Conservation (phyloP, 169 alveolate species). For the Cryptosporidium meleagridis region DNA sequence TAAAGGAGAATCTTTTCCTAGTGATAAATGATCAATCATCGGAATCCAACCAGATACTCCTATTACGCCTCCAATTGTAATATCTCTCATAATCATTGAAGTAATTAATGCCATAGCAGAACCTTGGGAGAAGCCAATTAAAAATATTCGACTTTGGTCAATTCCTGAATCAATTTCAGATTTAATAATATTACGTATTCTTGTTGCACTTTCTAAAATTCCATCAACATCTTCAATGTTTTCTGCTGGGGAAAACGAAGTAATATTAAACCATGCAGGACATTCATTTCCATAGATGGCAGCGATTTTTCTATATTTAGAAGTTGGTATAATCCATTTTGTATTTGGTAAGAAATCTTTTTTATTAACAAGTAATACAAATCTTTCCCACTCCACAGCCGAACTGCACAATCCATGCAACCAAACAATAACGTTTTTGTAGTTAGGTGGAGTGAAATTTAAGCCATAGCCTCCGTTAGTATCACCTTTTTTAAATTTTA, state of each 20-base stretch:
- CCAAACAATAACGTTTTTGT: constrained; percentile 24
- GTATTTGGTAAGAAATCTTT: constrained; percentile 14
- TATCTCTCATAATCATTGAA: constrained; percentile 23
- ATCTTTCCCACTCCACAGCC: constrained; percentile 47
- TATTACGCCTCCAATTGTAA: constrained; percentile 48
- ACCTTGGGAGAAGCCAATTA: constrained; percentile 65
- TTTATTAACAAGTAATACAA: not conserved
- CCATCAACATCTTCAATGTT: constrained; percentile 51
- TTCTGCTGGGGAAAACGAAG: not conserved
- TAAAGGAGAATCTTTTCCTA: constrained; percentile 13
- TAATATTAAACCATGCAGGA: constrained; percentile 68
- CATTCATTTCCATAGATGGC: constrained; percentile 33
- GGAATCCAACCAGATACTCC: constrained; percentile 73
- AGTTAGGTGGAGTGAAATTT: constrained; percentile 15
- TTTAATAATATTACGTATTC: constrained; percentile 32
- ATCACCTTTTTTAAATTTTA: constrained; percentile 41
- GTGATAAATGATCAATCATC: not conserved
- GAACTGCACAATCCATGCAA: constrained; percentile 62
- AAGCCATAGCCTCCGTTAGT: constrained; percentile 34
- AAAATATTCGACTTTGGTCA: constrained; percentile 3
- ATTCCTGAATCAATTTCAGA: constrained; percentile 23
- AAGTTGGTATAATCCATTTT: constrained; percentile 62
- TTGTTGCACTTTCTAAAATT: constrained; percentile 48
- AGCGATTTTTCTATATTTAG: constrained; percentile 22
- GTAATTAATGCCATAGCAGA: constrained; percentile 38